Conservation (phyloP, 129 eudicot species). For the Calendula officinalis region DNA sequence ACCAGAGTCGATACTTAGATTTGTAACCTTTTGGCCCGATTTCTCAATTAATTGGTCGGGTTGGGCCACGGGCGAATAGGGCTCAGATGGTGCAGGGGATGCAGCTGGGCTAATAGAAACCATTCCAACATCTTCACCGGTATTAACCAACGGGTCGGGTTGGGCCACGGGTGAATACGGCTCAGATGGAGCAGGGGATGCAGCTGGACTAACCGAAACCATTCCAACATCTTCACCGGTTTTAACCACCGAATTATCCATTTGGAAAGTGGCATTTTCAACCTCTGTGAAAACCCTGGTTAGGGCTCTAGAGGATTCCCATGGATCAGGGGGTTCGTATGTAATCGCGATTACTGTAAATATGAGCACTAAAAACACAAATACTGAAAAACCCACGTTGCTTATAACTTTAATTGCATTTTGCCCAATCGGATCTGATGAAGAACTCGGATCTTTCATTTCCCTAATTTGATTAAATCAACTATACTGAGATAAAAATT, state of each 20-base stretch:
- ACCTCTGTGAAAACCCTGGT: constrained; percentile 73
- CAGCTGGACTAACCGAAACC: constrained; percentile 37
- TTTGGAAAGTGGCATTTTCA: constrained; percentile 79
- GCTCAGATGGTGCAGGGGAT: constrained; percentile 32
- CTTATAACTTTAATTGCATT: constrained; percentile 71
- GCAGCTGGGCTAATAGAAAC: constrained; percentile 41
- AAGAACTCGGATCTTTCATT: constrained; percentile 57
- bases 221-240: constrained; percentile 76
- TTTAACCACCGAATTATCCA: constrained; percentile 71
- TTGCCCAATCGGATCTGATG: constrained; percentile 88
- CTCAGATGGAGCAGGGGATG: constrained; percentile 40
- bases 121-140: constrained; percentile 30
- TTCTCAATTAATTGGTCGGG: constrained; percentile 56
- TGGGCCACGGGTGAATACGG: constrained; percentile 39
- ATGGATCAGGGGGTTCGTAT: constrained; percentile 99
- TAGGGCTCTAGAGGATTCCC: constrained; percentile 88
- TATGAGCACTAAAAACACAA: constrained; percentile 76
- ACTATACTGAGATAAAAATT: background rate
- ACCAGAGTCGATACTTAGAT: constrained; percentile 36
- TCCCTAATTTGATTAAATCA: constrained; percentile 9
- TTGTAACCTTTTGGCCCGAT: constrained; percentile 36
- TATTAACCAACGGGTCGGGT: constrained; percentile 53
- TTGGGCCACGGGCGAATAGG: constrained; percentile 41
- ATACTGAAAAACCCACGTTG: constrained; percentile 92
- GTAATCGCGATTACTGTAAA: constrained; percentile 84